Conservation (phyloP, 2,329 filamentous ascomycete species). For the Monosporascus sp. region DNA sequence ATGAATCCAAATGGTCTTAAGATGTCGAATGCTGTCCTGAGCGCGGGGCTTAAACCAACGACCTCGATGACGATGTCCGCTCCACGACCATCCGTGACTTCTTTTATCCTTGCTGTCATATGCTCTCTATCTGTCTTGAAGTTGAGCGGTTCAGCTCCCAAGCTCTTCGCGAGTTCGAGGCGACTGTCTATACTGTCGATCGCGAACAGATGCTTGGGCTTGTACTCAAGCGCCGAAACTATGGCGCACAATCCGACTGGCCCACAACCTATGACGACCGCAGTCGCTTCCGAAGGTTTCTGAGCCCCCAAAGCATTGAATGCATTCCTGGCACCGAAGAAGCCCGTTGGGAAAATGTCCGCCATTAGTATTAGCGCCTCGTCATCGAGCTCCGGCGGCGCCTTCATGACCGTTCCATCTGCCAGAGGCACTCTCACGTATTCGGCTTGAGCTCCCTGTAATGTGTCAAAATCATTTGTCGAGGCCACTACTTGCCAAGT, state of each 20-base stretch:
- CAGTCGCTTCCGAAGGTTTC: constrained; percentile 59
- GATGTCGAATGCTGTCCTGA: constrained; percentile 66
- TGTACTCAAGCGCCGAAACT: constrained; percentile 68
- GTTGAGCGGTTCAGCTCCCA: constrained; percentile 81
- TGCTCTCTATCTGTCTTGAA: constrained; percentile 62
- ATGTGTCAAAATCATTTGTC: neutral
- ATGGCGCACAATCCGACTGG: constrained; percentile 81
- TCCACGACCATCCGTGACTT: constrained; percentile 72
- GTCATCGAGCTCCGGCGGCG: constrained; percentile 65
- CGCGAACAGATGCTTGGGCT: constrained; percentile 70
- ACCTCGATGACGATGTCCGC: constrained; percentile 82
- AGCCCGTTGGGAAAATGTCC: constrained; percentile 86
- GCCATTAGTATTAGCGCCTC: constrained; percentile 80
- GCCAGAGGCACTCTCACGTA: constrained; percentile 77
- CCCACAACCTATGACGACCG: constrained; percentile 80
- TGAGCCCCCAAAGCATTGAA: constrained; percentile 57
- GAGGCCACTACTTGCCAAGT: too few species aligned
- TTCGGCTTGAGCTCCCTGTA: constrained; percentile 60
- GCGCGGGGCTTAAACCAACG: constrained; percentile 63
- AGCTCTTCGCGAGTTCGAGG: constrained; percentile 62
- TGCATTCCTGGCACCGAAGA: constrained; percentile 75
- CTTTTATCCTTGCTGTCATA: constrained; percentile 63
- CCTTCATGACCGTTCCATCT: constrained; percentile 73
- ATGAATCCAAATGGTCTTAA: constrained; percentile 68
- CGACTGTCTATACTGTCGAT: constrained; percentile 73